A percentile compares a stretch with the other conserved stretches of the same genome.
These are phyloP conservation scores for Pinus tabuliformis DNA, from an alignment of 75 land plant species.

Conservation along the genomic window DNA sequence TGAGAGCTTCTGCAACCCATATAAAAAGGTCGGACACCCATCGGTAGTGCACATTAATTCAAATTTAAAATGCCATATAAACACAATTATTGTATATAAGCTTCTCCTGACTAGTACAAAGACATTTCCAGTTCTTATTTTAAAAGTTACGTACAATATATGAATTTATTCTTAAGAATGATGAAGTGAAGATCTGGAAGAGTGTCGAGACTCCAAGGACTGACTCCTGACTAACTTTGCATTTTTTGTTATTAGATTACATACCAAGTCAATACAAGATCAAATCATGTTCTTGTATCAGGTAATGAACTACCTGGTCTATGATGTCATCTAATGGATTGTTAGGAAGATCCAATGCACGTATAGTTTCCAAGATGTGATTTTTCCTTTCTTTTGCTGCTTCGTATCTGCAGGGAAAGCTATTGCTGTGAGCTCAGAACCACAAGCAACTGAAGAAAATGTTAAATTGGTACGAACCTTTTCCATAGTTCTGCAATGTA, in stretches of 20 bases:
- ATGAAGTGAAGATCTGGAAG: not conserved
- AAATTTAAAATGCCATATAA: not conserved
- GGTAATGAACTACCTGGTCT: constrained; percentile 62
- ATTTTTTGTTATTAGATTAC: not conserved
- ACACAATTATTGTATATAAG: not conserved
- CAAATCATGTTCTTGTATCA: not conserved
- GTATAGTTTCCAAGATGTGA: constrained; percentile 72
- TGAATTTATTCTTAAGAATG: not conserved
- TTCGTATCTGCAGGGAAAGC: constrained; percentile 54
- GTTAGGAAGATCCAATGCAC: constrained; percentile 87
- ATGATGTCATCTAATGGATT: constrained; percentile 98
- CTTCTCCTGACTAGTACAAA: not conserved
- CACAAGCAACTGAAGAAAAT: not conserved
- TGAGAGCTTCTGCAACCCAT: not conserved
- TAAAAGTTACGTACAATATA: not conserved
- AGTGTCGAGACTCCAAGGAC: not conserved
- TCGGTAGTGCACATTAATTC: not conserved
- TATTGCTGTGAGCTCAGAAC: not conserved
- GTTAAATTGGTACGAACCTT: constrained; percentile 32
- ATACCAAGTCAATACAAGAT: not conserved
- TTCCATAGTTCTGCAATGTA: constrained; percentile 55
- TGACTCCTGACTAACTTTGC: not conserved
- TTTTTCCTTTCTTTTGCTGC: constrained; percentile 62
- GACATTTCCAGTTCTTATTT: not conserved
- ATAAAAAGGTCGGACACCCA: not conserved